A percentile compares a stretch with the other conserved stretches of the same genome.
Conservation (phyloP, 2,329 filamentous ascomycete genomes). For the Lachnellula hyalina region DNA sequence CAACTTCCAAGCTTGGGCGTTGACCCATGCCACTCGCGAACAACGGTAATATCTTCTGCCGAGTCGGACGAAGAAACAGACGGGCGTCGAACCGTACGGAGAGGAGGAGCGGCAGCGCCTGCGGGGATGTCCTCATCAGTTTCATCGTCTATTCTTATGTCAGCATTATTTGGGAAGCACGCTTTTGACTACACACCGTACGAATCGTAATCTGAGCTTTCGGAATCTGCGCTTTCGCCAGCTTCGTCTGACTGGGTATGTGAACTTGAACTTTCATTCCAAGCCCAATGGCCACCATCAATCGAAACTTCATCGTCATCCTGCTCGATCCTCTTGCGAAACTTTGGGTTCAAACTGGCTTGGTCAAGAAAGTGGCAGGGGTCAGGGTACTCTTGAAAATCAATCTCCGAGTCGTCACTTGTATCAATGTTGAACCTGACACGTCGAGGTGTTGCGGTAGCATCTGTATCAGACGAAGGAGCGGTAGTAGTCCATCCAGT, state of each 20-base stretch:
- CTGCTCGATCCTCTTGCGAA: slow-evolving; percentile 69
- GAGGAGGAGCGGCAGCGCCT: slow-evolving; percentile 41
- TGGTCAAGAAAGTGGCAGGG: slow-evolving; percentile 64
- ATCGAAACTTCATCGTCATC: slow-evolving; percentile 40
- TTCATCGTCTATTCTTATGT: slow-evolving; percentile 45
- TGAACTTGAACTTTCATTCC: slow-evolving; percentile 12
- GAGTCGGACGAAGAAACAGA: slow-evolving; percentile 35
- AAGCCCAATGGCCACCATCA: slow-evolving; percentile 25
- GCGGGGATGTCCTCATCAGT: slow-evolving; percentile 52
- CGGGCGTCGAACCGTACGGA: slow-evolving; percentile 45
- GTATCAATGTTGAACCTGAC: slow-evolving; percentile 68
- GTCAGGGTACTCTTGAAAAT: slow-evolving; percentile 66
- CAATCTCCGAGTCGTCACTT: slow-evolving; percentile 58
- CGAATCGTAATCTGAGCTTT: slow-evolving; percentile 45
- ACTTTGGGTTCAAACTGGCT: slow-evolving; percentile 63
- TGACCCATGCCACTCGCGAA: slow-evolving; percentile 1
- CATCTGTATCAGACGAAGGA: slow-evolving; percentile 11
- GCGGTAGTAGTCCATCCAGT: slow-evolving; percentile 10
- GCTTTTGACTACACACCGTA: slow-evolving; percentile 46
- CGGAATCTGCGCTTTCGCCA: slow-evolving; percentile 31
- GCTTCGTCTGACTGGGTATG: slow-evolving; percentile 40
- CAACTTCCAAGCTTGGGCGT: slow-evolving; percentile 31
- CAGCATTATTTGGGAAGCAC: slow-evolving; percentile 34
- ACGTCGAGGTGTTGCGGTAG: slow-evolving; percentile 35
- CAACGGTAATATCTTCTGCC: slow-evolving; percentile 30